Conservation (phyloP, 805 yeast species). For the Zygosaccharomyces lentus region DNA sequence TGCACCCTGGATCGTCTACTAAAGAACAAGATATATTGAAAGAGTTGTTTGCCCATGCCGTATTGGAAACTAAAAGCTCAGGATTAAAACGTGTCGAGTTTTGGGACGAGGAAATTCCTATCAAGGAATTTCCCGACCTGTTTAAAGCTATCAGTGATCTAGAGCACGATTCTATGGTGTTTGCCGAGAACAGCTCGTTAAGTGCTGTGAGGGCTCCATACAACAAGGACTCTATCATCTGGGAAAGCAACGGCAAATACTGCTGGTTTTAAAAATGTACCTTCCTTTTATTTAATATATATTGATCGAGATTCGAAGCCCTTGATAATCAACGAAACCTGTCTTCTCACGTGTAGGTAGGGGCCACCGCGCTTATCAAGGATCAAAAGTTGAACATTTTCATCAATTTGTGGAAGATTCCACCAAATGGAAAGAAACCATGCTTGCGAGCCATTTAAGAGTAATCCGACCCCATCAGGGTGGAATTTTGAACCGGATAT, state of each 20-base stretch:
- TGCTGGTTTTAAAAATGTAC: conserved; percentile 42
- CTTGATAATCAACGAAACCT: too few species aligned
- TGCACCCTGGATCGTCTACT: conserved; percentile 11
- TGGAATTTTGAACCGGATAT: background rate
- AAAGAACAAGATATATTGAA: conserved; percentile 22
- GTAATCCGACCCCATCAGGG: background rate
- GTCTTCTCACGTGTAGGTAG: background rate
- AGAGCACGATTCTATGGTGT: conserved; percentile 25
- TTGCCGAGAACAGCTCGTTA: conserved; percentile 32
- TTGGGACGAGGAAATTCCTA: conserved; percentile 41
- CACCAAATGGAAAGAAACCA: background rate
- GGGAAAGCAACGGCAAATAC: conserved; percentile 46
- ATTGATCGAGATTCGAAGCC: background rate
- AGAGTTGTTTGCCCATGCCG: conserved; percentile 32
- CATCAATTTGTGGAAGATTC: background rate
- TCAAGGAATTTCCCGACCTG: conserved; percentile 22
- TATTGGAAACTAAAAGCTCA: conserved; percentile 34
- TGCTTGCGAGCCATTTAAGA: background rate
- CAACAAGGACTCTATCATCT: conserved; percentile 26
- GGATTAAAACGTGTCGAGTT: conserved; percentile 31
- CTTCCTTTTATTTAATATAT: background rate
- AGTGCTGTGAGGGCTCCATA: conserved; percentile 40
- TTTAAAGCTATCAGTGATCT: conserved; percentile 18
- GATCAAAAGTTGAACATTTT: background rate
- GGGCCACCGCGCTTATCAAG: background rate